Percentiles rank a stretch among this genome's conserved stretches.
Conservation (phyloP, 2,329 filamentous ascomycete genomes). For the Rutstroemia sp. region DNA sequence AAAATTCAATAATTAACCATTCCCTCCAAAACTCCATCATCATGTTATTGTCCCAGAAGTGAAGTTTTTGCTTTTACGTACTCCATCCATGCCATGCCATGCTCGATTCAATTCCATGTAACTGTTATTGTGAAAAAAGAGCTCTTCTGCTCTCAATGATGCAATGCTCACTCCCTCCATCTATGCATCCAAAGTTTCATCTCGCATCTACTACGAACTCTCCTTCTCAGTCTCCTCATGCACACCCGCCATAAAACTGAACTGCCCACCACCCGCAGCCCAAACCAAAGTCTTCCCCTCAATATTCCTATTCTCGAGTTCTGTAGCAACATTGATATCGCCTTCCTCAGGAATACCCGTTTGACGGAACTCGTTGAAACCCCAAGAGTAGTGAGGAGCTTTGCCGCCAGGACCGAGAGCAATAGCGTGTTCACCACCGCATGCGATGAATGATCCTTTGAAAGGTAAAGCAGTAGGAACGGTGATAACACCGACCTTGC, state of each 20-base stretch:
- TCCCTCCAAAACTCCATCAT: no score
- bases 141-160: no score
- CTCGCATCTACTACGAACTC: no score
- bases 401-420: conserved; percentile 60
- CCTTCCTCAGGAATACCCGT: conserved; percentile 69
- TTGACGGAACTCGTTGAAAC: conserved; percentile 73
- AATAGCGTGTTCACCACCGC: conserved; percentile 66
- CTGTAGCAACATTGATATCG: conserved; percentile 67
- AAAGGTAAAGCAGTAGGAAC: conserved; percentile 50
- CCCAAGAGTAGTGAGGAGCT: conserved; percentile 61
- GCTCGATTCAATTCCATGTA: no score
- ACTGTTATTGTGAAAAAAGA: no score
- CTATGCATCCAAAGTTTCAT: no score
- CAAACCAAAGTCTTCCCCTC: conserved; percentile 64
- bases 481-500: conserved; percentile 54
- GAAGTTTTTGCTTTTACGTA: no score
- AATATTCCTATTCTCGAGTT: conserved; percentile 78
- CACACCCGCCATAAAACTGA: conserved; percentile 50
- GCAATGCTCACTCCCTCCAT: no score
- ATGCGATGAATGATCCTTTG: conserved; percentile 51
- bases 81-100: no score
- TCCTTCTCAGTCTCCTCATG: neutral
- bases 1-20: no score
- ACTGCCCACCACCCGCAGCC: conserved; percentile 79
- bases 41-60: no score